Conservation (phyloP, 2,329 filamentous ascomycete genomes). For the Trichoderma atroviride region DNA sequence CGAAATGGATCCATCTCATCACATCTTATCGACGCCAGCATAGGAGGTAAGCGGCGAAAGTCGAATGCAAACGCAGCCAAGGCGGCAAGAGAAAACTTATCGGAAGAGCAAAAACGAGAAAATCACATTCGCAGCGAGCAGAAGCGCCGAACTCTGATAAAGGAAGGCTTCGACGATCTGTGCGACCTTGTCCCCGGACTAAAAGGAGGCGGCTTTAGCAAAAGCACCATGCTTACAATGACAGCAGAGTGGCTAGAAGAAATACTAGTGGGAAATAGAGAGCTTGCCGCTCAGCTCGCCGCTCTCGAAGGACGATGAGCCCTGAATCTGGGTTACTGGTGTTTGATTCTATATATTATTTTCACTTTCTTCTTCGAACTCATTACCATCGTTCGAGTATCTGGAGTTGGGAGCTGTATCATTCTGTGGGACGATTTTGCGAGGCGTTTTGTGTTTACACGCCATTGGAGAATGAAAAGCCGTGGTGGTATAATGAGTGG, state of each 20-base stretch:
- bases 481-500: slow-evolving; percentile 15
- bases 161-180: slow-evolving; percentile 81
- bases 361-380: not conserved
- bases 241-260: slow-evolving; percentile 78
- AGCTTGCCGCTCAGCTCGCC: slow-evolving; percentile 57
- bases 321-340: not conserved
- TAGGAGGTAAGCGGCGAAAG: slow-evolving; percentile 53
- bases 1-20: slow-evolving; percentile 38
- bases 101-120: slow-evolving; percentile 77
- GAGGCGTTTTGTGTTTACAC: slow-evolving; percentile 14
- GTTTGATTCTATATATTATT: not conserved
- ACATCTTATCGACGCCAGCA: slow-evolving; percentile 34
- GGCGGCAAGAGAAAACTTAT: slow-evolving; percentile 68
- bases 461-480: not conserved
- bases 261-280: slow-evolving; percentile 68
- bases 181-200: slow-evolving; percentile 75
- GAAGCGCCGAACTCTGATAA: slow-evolving; percentile 79
- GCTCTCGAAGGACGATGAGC: slow-evolving; percentile 36
- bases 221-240: slow-evolving; percentile 76
- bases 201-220: slow-evolving; percentile 75
- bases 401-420: not conserved
- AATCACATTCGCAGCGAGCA: slow-evolving; percentile 90
- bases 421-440: slow-evolving; percentile 6
- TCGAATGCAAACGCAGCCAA: slow-evolving; percentile 50
- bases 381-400: not conserved